Evolutionary conservation across 2,329 filamentous ascomycete species (phyloP), one percentile per base, ranked within the genome.

Genomic region (Acephala macrosclerotiorum): DNA sequence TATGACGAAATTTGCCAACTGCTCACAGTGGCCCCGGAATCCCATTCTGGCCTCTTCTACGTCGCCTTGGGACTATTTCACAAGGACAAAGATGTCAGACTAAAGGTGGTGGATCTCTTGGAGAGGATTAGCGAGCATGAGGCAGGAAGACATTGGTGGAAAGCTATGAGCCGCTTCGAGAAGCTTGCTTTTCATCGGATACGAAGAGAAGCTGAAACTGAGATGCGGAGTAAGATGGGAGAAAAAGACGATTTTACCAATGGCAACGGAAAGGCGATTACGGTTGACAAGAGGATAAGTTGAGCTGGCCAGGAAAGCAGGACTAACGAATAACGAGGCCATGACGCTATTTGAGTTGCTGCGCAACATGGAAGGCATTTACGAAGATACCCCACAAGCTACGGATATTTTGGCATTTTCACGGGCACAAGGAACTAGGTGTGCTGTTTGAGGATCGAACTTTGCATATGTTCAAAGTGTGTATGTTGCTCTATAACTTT

Each of bases 131-230:
- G 89, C 71, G 89, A 91, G 64, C 95, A 99, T 79, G 91, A 96
- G 75, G 96, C 94, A 11, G 96, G 96, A 1, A 87, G 94, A 74
- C 93, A 98, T 79, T 98, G 96, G 85, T 99, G 95, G 93, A 88
- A 86, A 70, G 88, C 88, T 35, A 81, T 99, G 58, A 96, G 94
- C 65, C 85, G 93, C 53, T 99, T 97, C 76, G 91, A 94, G 72
- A 96, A 95, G 79, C 80, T 97, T 69, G 95, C 92, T 2, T 97
- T 91, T 74, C 89, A 91, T 71, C 86, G 95, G 58, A 89, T 96
- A 58, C 89, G 91, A 77, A 86, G 90, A 66, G 93, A 89, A 71
- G 79, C 80, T 8, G 87, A 89, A 58, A 79, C 80, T 1, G 86
- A 88, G 72, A 78, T 79, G 77, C 81, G 66, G 58, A 60, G 47